These are phyloP conservation scores for Sarocladiaceae sp. DNA, from an alignment of 2,329 filamentous ascomycete species.

Conservation along the genomic window DNA sequence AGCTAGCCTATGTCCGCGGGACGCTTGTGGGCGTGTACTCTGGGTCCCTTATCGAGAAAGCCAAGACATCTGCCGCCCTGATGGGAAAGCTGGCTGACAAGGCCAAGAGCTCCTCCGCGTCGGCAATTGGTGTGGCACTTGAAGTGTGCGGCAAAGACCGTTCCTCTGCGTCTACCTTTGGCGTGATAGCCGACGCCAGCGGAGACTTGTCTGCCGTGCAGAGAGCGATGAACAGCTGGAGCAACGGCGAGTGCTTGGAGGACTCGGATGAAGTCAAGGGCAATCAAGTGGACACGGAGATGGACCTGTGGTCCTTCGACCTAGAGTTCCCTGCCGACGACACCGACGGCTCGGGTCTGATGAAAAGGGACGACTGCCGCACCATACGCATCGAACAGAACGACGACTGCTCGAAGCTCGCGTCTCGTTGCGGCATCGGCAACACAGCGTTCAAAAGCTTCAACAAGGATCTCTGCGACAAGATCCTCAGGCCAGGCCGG, in stretches of 20 bases:
- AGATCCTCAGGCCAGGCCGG: constrained; percentile 22
- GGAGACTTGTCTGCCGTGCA: constrained; percentile 22
- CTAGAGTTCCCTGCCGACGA: constrained; percentile 12
- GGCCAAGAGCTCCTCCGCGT: neutral
- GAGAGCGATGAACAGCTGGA: constrained; percentile 18
- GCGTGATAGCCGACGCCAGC: constrained; percentile 20
- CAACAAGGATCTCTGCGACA: constrained; percentile 24
- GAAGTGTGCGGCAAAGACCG: neutral
- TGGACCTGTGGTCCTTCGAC: constrained; percentile 14
- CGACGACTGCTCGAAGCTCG: constrained; percentile 24
- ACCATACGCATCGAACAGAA: constrained; percentile 16
- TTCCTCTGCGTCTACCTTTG: constrained; percentile 11
- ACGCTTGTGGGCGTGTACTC: neutral
- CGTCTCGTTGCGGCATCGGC: constrained; percentile 25
- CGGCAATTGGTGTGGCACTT: neutral
- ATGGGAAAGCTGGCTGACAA: neutral
- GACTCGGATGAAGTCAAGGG: constrained; percentile 8
- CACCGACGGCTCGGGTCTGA: constrained; percentile 2
- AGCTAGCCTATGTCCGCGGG: neutral
- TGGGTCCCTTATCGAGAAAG: neutral
- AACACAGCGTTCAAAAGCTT: constrained; percentile 21
- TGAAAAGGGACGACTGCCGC: constrained; percentile 14
- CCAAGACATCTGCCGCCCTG: neutral
- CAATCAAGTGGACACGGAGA: too few species aligned
- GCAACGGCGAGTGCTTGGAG: constrained; percentile 15